Base-by-base conservation (phyloP, 2,329 filamentous ascomycete genomes). In the Cyphellophora attinorum region DNA sequence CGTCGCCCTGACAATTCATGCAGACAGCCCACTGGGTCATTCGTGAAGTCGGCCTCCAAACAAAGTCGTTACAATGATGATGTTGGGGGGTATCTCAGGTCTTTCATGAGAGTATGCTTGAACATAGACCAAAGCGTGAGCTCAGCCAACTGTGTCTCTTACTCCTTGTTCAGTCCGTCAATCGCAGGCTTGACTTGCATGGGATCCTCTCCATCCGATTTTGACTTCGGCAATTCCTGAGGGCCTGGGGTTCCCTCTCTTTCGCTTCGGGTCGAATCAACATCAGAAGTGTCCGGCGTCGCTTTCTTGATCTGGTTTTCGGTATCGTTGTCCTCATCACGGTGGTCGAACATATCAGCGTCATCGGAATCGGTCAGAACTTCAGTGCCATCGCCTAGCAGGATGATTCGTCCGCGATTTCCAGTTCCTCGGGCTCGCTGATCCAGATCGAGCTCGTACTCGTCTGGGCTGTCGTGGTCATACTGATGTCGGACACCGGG, bases 301-400 rank as follows among this genome's bases (percentile, higher is more conserved):
- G 65, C 67, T 64, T 84, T 88, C 55, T 76, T 74, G 41, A 91
- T 82, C 64, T 93, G 85, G 58, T 81, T 88, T 46, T 76, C 79
- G 45, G 88, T 70, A 55, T 94, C 86, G 58, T 85, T 84, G 54
- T 93, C 84, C 51, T 78, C 74, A 54, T 93, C 85, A 56, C 85
- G 81, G 51, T 86, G 80, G 59, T 95, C 85, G 62, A 95, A 93
- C 79, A 94, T 89, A 52, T 94, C 86, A 46, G 82, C 78, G 55
- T 95, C 86, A 60, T 86, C 79, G 57, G 82, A 82, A 61, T 91
- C 85, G 49, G 85, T 85, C 54, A 88, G 70, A 57, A 93, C 77
- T 68, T 95, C 88, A 53, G 85, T 93, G 52, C 89, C 91, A 67
- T 96, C 88, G 48, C 89, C 88, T 50, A 98, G 75, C 57, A 94